Percentiles rank a stretch among this genome's conserved stretches.
These are phyloP conservation scores for Tetracladium marchalianum DNA, from an alignment of 495 filamentous ascomycete genomes.

Conservation along the genomic window DNA sequence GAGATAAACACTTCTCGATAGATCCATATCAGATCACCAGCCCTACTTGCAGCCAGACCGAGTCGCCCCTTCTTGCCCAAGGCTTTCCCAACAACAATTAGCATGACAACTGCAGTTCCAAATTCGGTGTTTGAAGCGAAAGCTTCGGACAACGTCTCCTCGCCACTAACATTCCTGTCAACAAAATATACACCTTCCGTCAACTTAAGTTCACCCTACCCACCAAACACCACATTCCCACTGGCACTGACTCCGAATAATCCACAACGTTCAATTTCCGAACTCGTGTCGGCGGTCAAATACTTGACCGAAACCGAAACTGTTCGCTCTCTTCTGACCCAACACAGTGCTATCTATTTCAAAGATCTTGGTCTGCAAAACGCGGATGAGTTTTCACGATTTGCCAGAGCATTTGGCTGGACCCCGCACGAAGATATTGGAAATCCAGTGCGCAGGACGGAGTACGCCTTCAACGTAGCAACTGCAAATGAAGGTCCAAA, in stretches of 20 bases:
- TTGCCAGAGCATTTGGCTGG: constrained; percentile 45
- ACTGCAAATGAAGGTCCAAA: constrained; percentile 44
- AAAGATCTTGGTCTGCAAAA: constrained; percentile 24
- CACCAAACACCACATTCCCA: constrained; percentile 28
- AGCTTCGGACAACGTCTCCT: too few relatives aligned
- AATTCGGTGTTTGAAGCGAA: too few relatives aligned
- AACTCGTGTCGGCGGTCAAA: constrained; percentile 8
- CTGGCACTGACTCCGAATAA: constrained; percentile 30
- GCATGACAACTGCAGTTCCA: too few relatives aligned
- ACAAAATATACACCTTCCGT: neutral
- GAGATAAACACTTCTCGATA: too few relatives aligned
- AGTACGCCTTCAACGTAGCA: constrained; percentile 41
- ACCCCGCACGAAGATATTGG: constrained; percentile 46
- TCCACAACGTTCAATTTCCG: neutral
- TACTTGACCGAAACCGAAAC: constrained; percentile 25
- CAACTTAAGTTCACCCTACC: constrained; percentile 24
- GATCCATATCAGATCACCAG: too few relatives aligned
- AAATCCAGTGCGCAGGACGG: constrained; percentile 38
- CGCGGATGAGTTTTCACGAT: constrained; percentile 36
- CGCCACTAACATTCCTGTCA: too few relatives aligned
- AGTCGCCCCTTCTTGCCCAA: too few relatives aligned
- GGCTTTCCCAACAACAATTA: too few relatives aligned
- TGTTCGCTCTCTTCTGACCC: constrained; percentile 22
- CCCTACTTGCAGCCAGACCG: too few relatives aligned
- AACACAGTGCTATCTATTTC: constrained; percentile 30